Base-by-base conservation (phyloP, 768 basidiomycete species). In the Kwoniella pini region DNA sequence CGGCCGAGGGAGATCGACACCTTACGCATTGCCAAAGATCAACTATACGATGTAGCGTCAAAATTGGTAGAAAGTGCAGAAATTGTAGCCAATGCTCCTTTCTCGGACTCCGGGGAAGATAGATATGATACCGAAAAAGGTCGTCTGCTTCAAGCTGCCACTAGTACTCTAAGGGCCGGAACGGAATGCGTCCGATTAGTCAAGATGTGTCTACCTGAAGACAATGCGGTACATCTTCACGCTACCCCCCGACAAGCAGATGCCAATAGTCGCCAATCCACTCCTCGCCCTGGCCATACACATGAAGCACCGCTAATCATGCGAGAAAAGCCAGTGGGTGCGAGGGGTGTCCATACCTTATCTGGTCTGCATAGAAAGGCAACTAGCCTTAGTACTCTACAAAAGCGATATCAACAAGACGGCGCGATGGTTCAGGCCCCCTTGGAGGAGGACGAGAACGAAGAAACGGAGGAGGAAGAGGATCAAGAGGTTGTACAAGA, bases 21-120 rank as follows among this genome's bases (percentile, higher is more conserved):
- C 71, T 82, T 98, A 26, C 85, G 82, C 65, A 79, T 81, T 43
- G 87, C 88, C 10, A 91, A 93, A 75, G 88, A 89, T 65, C 84
- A 85, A 13, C 80, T 98, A 36, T 97, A 93, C 78, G 85, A 85
- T 57, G 87, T 89, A 43, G 92, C 91, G 2, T 88, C 86, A 61
- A 82, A 85, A n/a, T 82, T 99, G 48, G 92, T 93, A 54, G 88
- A 94, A 70, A 87, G 90, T 4, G 89, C 95, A 22, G 86, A 91
- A 57, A 81, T 85, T 53, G 84, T 96, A 38, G 89, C 90, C 9
- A 78, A 81, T 17, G 79, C 81, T 2, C 81, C 82, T 13, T 79
- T 26, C 71, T 63, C 81, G 24, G 81, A 82, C 4, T 69, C 81
- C 50, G 79, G 82, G 19, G 79, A 82, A 0, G 90, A 92, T 11